Conservation (phyloP, 2,329 filamentous ascomycete species). For the Cladosporium sp. region DNA sequence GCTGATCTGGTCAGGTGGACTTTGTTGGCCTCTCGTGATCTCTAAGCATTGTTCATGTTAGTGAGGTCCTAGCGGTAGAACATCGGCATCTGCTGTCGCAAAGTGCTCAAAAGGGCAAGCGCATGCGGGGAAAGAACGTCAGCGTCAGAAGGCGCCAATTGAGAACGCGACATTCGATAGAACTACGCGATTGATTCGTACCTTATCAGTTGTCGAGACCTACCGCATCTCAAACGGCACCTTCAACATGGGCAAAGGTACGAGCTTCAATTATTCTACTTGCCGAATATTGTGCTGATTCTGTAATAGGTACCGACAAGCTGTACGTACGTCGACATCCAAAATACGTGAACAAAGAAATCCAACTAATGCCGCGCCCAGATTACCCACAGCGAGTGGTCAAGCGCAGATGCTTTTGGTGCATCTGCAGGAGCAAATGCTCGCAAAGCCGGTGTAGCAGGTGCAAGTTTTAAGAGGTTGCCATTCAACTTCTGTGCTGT, state of each 20-base stretch:
- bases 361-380: conserved; percentile 29
- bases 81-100: not conserved
- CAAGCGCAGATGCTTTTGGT: conserved; percentile 81
- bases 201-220: not conserved
- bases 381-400: conserved; percentile 98
- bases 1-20: no score
- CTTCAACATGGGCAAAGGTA: conserved; percentile 23
- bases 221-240: not conserved
- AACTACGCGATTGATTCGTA: not conserved
- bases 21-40: not conserved
- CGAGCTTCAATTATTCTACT: not conserved
- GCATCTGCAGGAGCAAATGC: conserved; percentile 69
- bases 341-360: not conserved
- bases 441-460: conserved; percentile 50
- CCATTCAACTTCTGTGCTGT: conserved; percentile 98
- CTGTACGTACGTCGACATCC: conserved; percentile 34
- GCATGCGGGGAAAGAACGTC: not conserved
- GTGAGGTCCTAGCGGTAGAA: not conserved
- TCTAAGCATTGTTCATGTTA: conserved; percentile 2
- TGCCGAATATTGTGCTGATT: conserved; percentile 13
- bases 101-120: not conserved
- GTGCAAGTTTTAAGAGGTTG: conserved; percentile 73
- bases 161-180: not conserved
- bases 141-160: not conserved
- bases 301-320: conserved; percentile 33